phyloP scores from a whole-genome alignment of 148 eudicot genomes.

The Amaranthus hypochondriacus region DNA sequence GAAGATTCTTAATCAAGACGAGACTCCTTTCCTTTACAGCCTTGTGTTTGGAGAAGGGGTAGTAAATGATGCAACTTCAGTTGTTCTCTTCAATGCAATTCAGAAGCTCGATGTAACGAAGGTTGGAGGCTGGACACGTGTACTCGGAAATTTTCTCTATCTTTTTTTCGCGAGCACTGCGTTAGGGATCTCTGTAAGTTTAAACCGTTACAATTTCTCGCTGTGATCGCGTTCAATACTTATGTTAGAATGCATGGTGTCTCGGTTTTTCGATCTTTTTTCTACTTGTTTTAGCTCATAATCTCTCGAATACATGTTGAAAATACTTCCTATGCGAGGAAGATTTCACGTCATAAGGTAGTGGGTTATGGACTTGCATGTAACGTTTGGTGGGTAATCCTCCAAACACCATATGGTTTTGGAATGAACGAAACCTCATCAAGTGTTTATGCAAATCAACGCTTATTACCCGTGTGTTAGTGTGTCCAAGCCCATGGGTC shows the following conservation, averaged over 20 bases:
- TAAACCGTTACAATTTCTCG: not conserved
- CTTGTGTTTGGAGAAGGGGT: slow-evolving; percentile 98
- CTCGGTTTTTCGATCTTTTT: not conserved
- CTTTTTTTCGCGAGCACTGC: slow-evolving; percentile 79
- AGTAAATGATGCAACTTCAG: slow-evolving; percentile 97
- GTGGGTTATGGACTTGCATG: no score
- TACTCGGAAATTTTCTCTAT: slow-evolving; percentile 69
- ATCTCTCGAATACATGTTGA: no score
- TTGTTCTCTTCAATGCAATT: slow-evolving; percentile 93
- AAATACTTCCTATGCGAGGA: no score
- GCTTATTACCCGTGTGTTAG: no score
- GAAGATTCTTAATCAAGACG: slow-evolving; percentile 91
- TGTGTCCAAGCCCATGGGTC: no score
- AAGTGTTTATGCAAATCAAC: no score
- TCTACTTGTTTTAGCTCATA: not conserved
- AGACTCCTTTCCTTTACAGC: slow-evolving; percentile 91
- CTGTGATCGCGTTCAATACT: not conserved
- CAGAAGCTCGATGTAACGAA: slow-evolving; percentile 66
- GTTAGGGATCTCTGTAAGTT: slow-evolving; percentile 75
- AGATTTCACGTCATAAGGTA: no score
- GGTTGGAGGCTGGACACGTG: slow-evolving; percentile 51
- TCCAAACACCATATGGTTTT: no score
- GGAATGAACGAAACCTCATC: no score
- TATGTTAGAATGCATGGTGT: not conserved
- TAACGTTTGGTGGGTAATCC: no score